Conservation (phyloP, 2,329 filamentous ascomycete species). For the Penicillium sp. region DNA sequence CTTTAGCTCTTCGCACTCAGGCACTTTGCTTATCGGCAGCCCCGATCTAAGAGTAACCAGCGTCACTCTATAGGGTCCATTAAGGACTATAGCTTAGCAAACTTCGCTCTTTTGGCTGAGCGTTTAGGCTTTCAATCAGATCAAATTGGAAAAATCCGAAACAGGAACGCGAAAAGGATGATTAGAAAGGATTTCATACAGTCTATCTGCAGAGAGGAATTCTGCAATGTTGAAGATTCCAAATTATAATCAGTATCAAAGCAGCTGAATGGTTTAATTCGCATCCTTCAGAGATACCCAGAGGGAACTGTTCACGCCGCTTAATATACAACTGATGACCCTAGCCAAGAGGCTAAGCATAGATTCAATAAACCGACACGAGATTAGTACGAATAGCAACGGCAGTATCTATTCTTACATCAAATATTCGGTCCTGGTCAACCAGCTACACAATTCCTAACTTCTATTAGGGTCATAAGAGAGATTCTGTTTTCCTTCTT, state of each 20-base stretch:
- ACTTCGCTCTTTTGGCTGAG: background rate
- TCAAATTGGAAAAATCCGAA: background rate
- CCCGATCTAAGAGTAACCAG: background rate
- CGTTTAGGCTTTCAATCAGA: background rate
- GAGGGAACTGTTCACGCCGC: background rate
- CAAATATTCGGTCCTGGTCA: background rate
- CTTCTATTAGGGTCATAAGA: conserved; percentile 2
- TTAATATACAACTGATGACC: background rate
- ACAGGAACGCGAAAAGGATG: background rate
- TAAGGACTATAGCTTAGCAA: background rate
- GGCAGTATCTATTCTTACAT: background rate
- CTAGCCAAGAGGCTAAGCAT: background rate
- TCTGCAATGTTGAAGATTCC: background rate
- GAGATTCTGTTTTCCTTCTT: conserved; percentile 7
- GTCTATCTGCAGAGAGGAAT: background rate
- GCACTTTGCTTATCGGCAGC: background rate
- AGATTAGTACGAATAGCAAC: background rate
- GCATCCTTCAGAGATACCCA: background rate
- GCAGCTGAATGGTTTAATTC: background rate
- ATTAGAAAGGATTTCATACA: background rate
- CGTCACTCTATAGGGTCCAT: background rate
- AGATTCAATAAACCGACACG: conserved; percentile 2
- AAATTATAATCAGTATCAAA: background rate
- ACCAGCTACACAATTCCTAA: background rate
- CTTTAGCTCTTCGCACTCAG: conserved; percentile 4